Evolutionary conservation across 1,139 yeast genomes (phyloP), one percentile per base, ranked within the genome.

Genomic region (Pichia sp.): DNA sequence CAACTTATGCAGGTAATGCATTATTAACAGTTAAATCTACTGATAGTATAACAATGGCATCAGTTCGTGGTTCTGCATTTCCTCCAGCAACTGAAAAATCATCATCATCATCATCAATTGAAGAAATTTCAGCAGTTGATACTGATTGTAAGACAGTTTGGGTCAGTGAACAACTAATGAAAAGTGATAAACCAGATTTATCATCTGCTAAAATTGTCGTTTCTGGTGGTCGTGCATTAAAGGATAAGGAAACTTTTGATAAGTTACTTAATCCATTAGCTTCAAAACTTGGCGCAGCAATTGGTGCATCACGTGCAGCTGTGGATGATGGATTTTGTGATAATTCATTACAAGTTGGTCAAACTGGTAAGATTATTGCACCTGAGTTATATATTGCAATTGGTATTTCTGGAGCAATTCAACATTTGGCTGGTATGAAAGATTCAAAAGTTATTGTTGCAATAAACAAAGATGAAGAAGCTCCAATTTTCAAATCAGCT

Each of bases 301-400:
- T 93, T 48, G 99, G 99, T 65, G 99, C 99, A 13, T 89, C 96
- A 9, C 84, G 99, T 70, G 99, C 97, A 19, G 98, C 98, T 22
- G 99, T 93, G 31, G 99, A 93, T 69, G 79, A 95, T 46, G 98
- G 97, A 0, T 90, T 81, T 69, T 91, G 96, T 65, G 98, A 93
- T 67, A 93, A 93, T 72, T 90, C 98, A n/a, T 78, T 93, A 61
- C 99, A 93, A 73, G 93, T 93, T 56, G 99, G 99, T 51, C 99
- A 93, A 73, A 93, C 99, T 14, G 99, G 99, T 64, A 93, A 93
- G 69, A 91, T 91, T 52, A 96, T 93, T 48, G 98, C 99, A 4
- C 99, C 99, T 19, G 96, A 91, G 44, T 78, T 91, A 62, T 93
- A 93, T 68, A 70, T 93, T 53, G 98, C 97, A 5, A 83, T 91